Evolutionary conservation across 805 yeast genomes (phyloP).

Genomic region (Kodamaea laetipori): DNA sequence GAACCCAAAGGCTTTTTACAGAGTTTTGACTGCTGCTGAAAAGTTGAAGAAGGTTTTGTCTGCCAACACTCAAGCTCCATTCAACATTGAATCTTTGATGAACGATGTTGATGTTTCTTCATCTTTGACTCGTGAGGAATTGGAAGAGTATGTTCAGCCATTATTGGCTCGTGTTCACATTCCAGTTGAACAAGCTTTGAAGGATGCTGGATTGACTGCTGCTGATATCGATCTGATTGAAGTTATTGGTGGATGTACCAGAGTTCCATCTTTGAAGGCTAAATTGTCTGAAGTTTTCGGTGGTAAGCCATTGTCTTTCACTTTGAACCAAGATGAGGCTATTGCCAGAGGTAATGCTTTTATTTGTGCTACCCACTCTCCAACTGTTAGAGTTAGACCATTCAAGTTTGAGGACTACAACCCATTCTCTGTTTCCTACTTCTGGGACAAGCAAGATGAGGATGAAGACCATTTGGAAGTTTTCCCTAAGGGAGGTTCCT

Average conservation of each 20-base stretch:
- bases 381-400: slow-evolving; percentile 97
- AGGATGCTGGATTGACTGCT: slow-evolving; percentile 69
- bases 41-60: slow-evolving; percentile 92
- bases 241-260: slow-evolving; percentile 96
- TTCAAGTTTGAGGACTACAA: slow-evolving; percentile 97
- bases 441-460: slow-evolving; percentile 92
- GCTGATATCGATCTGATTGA: slow-evolving; percentile 88
- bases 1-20: slow-evolving; percentile 93
- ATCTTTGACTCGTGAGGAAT: slow-evolving; percentile 83
- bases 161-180: slow-evolving; percentile 70
- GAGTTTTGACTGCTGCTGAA: slow-evolving; percentile 91
- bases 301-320: slow-evolving; percentile 71
- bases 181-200: slow-evolving; percentile 82
- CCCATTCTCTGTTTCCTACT: slow-evolving; percentile 89
- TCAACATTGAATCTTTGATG: slow-evolving; percentile 95
- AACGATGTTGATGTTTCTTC: slow-evolving; percentile 95
- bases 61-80: slow-evolving; percentile 93
- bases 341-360: slow-evolving; percentile 99
- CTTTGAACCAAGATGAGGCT: slow-evolving; percentile 98
- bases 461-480: slow-evolving; percentile 93
- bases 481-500: slow-evolving; percentile 89
- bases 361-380: slow-evolving; percentile 98
- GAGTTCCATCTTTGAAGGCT: slow-evolving; percentile 92
- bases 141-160: slow-evolving; percentile 87
- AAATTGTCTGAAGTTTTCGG: slow-evolving; percentile 71